A percentile compares a stretch with the other conserved stretches of the same genome.
These are phyloP conservation scores for Candida sonorensis DNA, from an alignment of 805 yeast genomes.

Conservation along the genomic window DNA sequence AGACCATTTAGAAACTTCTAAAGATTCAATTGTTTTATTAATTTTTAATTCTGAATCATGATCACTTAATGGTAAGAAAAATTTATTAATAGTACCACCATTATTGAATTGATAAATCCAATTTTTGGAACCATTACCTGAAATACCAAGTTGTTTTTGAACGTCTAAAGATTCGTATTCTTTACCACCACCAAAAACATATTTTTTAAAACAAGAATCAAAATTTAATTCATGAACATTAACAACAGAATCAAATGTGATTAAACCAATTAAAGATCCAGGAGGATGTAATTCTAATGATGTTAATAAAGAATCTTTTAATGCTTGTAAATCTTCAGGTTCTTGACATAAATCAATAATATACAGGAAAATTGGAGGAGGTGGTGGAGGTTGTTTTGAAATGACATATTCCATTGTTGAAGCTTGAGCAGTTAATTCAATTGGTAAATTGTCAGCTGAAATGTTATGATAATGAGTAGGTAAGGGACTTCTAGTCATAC, in stretches of 20 bases:
- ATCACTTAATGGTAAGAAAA: conserved; percentile 29
- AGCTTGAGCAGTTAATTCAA: conserved; percentile 62
- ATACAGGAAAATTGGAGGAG: conserved; percentile 84
- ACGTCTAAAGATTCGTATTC: conserved; percentile 48
- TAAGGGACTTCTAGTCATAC: conserved; percentile 69
- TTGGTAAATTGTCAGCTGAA: conserved; percentile 70
- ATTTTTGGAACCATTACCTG: conserved; percentile 28
- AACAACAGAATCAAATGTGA: conserved; percentile 86
- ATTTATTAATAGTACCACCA: conserved; percentile 34
- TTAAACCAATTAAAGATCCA: conserved; percentile 78
- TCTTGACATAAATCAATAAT: conserved; percentile 89
- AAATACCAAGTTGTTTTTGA: conserved; percentile 30
- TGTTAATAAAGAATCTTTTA: conserved; percentile 73
- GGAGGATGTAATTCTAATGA: conserved; percentile 81
- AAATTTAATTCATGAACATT: conserved; percentile 75
- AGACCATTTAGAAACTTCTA: conserved; percentile 65
- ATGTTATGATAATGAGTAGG: conserved; percentile 79
- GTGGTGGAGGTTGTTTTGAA: conserved; percentile 46
- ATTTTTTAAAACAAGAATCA: conserved; percentile 62
- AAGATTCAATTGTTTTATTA: conserved; percentile 68
- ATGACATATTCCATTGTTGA: conserved; percentile 84
- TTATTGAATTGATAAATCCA: conserved; percentile 36
- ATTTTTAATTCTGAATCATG: conserved; percentile 70
- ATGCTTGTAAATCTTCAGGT: conserved; percentile 74
- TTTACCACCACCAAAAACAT: conserved; percentile 83